These are phyloP conservation scores for Taiozyma sp. DNA, from an alignment of 1,139 yeast species.

Conservation along the genomic window DNA sequence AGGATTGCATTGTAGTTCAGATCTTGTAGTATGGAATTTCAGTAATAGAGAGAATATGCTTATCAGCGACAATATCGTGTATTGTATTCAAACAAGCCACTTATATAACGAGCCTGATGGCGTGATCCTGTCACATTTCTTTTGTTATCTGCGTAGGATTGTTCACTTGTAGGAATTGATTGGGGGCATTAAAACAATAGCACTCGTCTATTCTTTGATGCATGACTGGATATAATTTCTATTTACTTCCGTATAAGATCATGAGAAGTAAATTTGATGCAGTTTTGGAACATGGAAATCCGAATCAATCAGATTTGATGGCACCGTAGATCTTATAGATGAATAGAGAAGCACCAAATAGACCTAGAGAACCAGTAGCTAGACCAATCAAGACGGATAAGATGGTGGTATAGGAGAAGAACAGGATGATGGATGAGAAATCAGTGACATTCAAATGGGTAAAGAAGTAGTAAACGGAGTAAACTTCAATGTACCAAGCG, in stretches of 20 bases:
- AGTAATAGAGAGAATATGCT: not conserved
- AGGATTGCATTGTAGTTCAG: not conserved
- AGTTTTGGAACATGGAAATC: not conserved
- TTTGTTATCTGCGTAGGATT: too few species aligned
- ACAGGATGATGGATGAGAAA: constrained; percentile 62
- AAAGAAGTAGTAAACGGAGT: constrained; percentile 64
- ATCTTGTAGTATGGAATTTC: not conserved
- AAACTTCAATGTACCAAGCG: constrained; percentile 63
- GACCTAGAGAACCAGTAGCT: constrained; percentile 73
- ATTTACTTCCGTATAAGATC: not conserved
- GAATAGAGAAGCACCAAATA: constrained; percentile 56
- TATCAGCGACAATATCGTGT: not conserved
- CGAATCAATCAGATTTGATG: constrained; percentile 45
- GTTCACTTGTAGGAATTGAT: not conserved
- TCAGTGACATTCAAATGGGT: constrained; percentile 54
- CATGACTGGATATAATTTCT: not conserved
- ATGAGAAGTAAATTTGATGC: not conserved
- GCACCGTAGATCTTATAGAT: constrained; percentile 54
- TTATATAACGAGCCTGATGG: too few species aligned
- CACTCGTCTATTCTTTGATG: not conserved
- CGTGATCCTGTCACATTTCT: not conserved
- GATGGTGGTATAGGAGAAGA: constrained; percentile 66
- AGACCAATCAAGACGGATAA: constrained; percentile 59
- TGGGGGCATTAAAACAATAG: not conserved
- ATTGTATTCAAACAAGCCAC: not conserved